Evolutionary conservation across 306 rosid genomes (phyloP).

Genomic region (Castanea sativa): DNA sequence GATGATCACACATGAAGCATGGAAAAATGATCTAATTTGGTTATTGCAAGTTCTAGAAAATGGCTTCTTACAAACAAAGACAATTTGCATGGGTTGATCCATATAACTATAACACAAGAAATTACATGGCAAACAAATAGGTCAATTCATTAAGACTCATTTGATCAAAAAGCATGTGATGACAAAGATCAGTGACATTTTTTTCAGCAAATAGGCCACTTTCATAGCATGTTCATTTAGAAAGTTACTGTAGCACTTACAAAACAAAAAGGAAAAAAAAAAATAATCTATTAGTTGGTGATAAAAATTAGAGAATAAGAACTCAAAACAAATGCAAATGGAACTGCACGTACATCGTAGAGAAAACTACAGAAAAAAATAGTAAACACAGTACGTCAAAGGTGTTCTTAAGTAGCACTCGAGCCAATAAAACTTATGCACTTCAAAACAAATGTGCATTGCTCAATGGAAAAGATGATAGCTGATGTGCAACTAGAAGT

Average conservation of each 20-base stretch:
- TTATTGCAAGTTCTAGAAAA: background rate
- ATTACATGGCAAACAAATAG: background rate
- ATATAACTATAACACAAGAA: constrained; percentile 6
- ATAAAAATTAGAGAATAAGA: too few relatives aligned
- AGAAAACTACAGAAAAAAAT: background rate
- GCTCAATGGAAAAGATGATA: background rate
- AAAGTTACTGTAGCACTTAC: too few relatives aligned
- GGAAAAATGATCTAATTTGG: background rate
- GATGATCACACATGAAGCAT: background rate
- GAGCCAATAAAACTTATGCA: background rate
- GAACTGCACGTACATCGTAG: background rate
- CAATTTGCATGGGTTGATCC: background rate
- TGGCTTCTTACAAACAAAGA: background rate
- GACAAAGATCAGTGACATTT: background rate
- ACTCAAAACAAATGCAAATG: background rate
- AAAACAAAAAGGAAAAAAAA: too few relatives aligned
- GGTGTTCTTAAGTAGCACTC: background rate
- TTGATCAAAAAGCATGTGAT: background rate
- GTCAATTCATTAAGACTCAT: constrained; percentile 5
- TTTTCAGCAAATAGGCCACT: background rate
- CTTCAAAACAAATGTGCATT: background rate
- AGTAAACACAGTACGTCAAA: background rate
- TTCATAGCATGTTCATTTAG: background rate
- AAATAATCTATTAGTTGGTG: too few relatives aligned
- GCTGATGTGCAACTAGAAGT: background rate